Conservation (phyloP, 1,284 basidiomycete genomes). For the Austroboletus niveus region DNA sequence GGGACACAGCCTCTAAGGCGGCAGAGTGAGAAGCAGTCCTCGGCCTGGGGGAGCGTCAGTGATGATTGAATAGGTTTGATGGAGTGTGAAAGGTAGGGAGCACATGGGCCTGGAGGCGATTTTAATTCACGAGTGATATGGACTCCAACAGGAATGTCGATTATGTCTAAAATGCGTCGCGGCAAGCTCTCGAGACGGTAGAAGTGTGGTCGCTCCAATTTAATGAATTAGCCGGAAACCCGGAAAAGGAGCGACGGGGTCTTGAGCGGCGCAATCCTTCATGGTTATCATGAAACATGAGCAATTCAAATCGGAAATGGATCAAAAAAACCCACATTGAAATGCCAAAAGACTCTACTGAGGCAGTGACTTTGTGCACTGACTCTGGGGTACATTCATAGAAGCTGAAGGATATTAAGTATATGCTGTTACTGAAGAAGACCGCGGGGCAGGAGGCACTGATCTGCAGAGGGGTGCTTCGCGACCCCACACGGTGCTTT, state of each 20-base stretch:
- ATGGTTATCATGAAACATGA: neutral
- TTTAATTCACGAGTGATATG: neutral
- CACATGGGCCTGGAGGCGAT: neutral
- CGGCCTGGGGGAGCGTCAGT: constrained; percentile 1
- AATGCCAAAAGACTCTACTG: neutral
- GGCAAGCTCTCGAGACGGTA: neutral
- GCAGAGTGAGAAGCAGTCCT: neutral
- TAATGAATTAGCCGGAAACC: neutral
- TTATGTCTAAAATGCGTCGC: neutral
- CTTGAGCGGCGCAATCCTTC: neutral
- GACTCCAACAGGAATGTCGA: neutral
- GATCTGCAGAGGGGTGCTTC: neutral
- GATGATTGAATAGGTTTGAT: neutral
- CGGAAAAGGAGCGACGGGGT: neutral
- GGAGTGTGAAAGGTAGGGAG: neutral
- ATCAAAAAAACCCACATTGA: neutral
- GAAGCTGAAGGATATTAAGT: neutral
- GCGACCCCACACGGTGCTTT: neutral
- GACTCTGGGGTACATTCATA: constrained; percentile 1
- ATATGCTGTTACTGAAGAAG: neutral
- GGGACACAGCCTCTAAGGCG: constrained; percentile 16
- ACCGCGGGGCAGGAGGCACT: neutral
- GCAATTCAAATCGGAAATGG: constrained; percentile 1
- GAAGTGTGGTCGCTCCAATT: neutral
- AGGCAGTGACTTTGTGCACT: neutral